phyloP scores from a whole-genome alignment of 2,329 filamentous ascomycete genomes.

The Trichoderma semiorbis region DNA sequence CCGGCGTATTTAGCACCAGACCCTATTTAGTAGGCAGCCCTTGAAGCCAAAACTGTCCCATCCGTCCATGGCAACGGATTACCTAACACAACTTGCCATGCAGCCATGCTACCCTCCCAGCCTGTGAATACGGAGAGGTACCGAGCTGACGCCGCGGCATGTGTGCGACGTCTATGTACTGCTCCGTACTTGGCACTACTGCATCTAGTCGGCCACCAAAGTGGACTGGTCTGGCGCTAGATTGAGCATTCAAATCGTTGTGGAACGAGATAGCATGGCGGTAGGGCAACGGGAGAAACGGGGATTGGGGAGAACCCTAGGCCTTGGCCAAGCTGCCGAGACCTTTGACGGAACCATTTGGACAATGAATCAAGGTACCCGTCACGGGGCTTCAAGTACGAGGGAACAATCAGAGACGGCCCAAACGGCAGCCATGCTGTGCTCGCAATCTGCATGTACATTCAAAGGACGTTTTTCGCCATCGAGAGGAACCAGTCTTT shows the following conservation, averaged over 20 bases:
- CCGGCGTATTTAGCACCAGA: background rate
- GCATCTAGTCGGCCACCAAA: background rate
- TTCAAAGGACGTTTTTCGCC: background rate
- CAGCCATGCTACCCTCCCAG: background rate
- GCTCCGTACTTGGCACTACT: slow-evolving; percentile 1
- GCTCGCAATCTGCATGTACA: background rate
- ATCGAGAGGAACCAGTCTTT: background rate
- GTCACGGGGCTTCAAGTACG: background rate
- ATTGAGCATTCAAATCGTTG: slow-evolving; percentile 13
- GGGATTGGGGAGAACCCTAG: slow-evolving; percentile 11
- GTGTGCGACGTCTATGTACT: background rate
- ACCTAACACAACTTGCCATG: background rate
- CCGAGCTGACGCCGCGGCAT: background rate
- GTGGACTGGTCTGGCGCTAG: slow-evolving; percentile 14
- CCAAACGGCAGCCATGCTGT: background rate
- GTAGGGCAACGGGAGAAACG: slow-evolving; percentile 19
- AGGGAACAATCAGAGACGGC: background rate
- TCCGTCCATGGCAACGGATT: background rate
- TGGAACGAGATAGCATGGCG: slow-evolving; percentile 18
- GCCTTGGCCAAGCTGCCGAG: slow-evolving; percentile 8
- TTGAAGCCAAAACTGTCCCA: background rate
- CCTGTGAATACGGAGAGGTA: background rate
- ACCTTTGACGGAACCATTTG: background rate
- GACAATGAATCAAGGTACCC: background rate
- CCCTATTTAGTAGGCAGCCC: background rate